Evolutionary conservation across 495 filamentous ascomycete genomes (phyloP).

Genomic region (Neurospora pannonica): DNA sequence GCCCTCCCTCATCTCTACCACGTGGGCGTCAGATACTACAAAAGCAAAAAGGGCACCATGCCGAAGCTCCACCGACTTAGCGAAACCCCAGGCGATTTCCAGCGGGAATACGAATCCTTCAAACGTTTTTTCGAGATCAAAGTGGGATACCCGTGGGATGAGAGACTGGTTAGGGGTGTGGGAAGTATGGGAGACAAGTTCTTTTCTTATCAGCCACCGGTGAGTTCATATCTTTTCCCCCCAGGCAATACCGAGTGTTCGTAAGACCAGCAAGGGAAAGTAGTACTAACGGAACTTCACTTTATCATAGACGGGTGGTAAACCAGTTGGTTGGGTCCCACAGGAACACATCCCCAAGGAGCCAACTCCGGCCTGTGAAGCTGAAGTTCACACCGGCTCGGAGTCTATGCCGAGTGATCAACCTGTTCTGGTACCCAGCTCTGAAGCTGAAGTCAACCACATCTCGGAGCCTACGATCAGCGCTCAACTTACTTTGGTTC

Average conservation of each 20-base stretch:
- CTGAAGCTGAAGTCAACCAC: not conserved
- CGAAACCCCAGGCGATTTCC: conserved; percentile 15
- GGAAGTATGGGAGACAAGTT: not conserved
- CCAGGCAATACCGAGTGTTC: too few species aligned
- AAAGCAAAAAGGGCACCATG: conserved; percentile 16
- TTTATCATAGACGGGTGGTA: conserved; percentile 23
- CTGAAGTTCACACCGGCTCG: not conserved
- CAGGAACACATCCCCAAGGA: conserved; percentile 1
- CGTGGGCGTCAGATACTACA: conserved; percentile 28
- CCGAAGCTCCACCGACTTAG: conserved; percentile 16
- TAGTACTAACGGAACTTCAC: not conserved
- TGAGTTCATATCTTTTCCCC: conserved; percentile 13
- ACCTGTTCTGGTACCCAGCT: not conserved
- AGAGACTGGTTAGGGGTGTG: conserved; percentile 26
- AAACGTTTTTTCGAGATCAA: conserved; percentile 46
- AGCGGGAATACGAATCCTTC: conserved; percentile 37
- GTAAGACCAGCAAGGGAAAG: not conserved
- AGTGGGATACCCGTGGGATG: conserved; percentile 47
- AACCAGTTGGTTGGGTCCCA: conserved; percentile 23
- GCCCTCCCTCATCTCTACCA: conserved; percentile 34
- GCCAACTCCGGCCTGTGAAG: not conserved
- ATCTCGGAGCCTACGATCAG: not conserved
- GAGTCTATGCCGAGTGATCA: not conserved
- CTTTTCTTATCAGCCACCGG: conserved; percentile 30
- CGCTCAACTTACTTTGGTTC: not conserved